Evolutionary conservation across 805 yeast species (phyloP), one percentile per base, ranked within the genome.

Genomic region (Pichia membranifaciens): DNA sequence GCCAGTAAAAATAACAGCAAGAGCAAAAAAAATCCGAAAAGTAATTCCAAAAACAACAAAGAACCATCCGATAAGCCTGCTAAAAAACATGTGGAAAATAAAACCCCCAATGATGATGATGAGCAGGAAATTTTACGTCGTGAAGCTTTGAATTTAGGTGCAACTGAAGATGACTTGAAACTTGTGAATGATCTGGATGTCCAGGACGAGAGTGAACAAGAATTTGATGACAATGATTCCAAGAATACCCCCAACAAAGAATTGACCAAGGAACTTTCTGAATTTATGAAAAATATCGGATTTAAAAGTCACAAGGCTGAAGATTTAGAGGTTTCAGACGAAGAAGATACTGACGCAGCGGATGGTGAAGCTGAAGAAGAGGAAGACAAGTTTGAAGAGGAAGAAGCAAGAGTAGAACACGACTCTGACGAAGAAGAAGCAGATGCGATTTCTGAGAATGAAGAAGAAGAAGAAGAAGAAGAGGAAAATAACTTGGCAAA

Each of bases 61-160:
- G 43, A 38, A 10, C 39, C 45, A 48, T 54, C 49, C 12, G 29
- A 25, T 25, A 47, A 10, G 17, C 20, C 23, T 17, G 16, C 20
- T 12, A 31, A 41, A 22, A 16, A 35, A n/a, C 18, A 18, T 18
- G 3, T 17, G 18, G 16, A 20, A 10, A 34, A 34, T 8, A 4
- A 15, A 3, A 34, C 45, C n/a, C n/a, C 12, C 10, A 32, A 31
- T 13, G 38, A 51, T 51, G 28, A 53, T 52, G 48, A n/a, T 2
- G 25, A 43, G 17, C 23, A 38, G 10, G 47, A 43, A 6, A 18
- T 35, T 13, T 35, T 87, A 42, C 80, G 84, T 55, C 78, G 81
- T 51, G 95, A 84, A 67, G 95, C 95, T 2, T 62, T 82, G 13
- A 82, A 81, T 20, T 67, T 90, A 25, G 96, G 97, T 31, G 98